These are phyloP conservation scores for Hibiscus trionum DNA, from an alignment of 345 rosid genomes.

Conservation along the genomic window DNA sequence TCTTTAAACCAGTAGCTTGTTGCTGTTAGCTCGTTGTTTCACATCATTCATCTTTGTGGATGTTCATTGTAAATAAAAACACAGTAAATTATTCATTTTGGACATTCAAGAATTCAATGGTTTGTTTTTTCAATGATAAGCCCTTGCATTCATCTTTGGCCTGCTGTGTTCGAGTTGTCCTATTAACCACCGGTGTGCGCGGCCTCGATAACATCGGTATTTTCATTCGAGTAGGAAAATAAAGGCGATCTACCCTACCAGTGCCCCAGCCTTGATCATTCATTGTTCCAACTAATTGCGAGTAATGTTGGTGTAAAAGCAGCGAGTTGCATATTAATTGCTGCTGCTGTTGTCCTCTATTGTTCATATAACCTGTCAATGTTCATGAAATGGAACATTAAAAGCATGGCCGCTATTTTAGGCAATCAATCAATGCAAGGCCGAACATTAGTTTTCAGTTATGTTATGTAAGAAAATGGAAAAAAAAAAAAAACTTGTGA, in stretches of 20 bases:
- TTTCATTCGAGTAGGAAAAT: no score
- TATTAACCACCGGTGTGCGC: no score
- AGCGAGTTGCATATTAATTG: background rate
- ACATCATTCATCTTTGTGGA: constrained; percentile 10
- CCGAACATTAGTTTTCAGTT: no score
- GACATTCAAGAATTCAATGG: no score
- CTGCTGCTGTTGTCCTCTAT: background rate
- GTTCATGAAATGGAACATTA: background rate
- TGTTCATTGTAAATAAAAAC: constrained; percentile 22
- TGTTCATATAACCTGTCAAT: background rate
- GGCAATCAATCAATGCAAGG: background rate
- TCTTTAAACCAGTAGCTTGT: background rate
- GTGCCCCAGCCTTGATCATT: background rate
- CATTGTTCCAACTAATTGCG: background rate
- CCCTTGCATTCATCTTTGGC: no score
- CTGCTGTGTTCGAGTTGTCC: no score
- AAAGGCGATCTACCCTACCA: no score
- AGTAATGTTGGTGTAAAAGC: background rate
- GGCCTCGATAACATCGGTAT: no score
- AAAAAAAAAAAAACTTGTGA: no score
- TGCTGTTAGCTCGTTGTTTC: background rate
- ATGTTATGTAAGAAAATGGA: no score
- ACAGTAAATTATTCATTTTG: background rate
- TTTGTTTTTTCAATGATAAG: no score
- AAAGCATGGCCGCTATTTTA: background rate